Conservation (phyloP, 768 basidiomycete genomes). For the Epithele typhae region DNA sequence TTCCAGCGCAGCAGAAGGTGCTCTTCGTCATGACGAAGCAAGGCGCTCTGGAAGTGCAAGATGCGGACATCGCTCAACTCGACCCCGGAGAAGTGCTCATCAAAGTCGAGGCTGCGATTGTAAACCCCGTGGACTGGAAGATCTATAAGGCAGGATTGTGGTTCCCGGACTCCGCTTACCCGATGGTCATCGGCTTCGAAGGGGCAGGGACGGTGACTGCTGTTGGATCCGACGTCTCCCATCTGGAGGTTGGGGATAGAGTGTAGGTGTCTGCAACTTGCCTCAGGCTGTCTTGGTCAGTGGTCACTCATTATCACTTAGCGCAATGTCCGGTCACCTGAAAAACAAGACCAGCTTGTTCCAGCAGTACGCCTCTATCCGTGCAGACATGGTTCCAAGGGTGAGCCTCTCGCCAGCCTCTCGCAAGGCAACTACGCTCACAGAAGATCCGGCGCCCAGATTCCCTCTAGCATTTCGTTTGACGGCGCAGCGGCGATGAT, state of each 20-base stretch:
- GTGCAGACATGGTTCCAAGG: conserved; percentile 3
- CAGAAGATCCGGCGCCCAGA: conserved; percentile 13
- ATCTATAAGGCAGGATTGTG: conserved; percentile 26
- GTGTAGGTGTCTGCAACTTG: conserved; percentile 25
- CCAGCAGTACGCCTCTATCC: conserved; percentile 3
- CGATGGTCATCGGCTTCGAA: conserved; percentile 16
- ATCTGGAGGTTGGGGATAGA: conserved; percentile 35
- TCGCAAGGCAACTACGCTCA: neutral
- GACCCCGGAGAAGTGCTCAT: conserved; percentile 24
- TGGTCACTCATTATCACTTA: neutral
- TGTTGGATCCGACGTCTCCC: conserved; percentile 33
- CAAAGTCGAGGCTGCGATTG: conserved; percentile 22
- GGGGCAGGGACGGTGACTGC: conserved; percentile 35
- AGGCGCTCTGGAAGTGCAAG: conserved; percentile 3
- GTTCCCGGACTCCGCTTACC: conserved; percentile 30
- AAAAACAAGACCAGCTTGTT: neutral
- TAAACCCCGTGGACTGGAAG: conserved; percentile 35
- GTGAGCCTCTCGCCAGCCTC: too few species aligned
- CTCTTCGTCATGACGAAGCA: conserved; percentile 9
- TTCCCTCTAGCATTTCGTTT: conserved; percentile 30
- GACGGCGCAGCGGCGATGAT: conserved; percentile 38
- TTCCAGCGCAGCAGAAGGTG: conserved; percentile 12
- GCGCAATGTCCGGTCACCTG: neutral
- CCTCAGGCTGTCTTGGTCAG: neutral
- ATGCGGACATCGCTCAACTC: conserved; percentile 8